These are phyloP conservation scores for Posidonia oceanica DNA, from an alignment of 116 monocot genomes.

Conservation along the genomic window DNA sequence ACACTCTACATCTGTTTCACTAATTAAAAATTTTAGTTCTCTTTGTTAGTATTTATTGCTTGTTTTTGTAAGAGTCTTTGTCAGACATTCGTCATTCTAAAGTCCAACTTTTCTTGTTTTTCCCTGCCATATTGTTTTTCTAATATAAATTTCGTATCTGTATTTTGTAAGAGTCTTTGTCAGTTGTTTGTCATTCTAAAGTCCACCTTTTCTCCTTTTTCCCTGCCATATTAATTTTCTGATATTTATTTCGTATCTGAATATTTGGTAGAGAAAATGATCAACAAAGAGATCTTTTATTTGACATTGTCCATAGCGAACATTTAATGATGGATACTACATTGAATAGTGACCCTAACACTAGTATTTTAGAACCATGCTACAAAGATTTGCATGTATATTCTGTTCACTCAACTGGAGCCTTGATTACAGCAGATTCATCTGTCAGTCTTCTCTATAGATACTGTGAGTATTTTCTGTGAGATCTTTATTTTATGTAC, in stretches of 20 bases:
- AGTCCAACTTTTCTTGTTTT: not conserved
- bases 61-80: no score
- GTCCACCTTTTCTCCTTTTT: not conserved
- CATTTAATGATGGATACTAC: slow-evolving; percentile 56
- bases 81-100: not conserved
- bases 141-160: not conserved
- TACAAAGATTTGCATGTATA: slow-evolving; percentile 26
- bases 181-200: not conserved
- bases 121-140: not conserved
- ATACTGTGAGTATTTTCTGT: slow-evolving; percentile 88
- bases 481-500: no score
- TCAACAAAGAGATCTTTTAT: slow-evolving; percentile 59
- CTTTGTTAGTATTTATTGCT: no score
- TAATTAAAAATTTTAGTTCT: no score
- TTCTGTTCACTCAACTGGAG: slow-evolving; percentile 69
- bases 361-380: slow-evolving; percentile 11
- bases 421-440: slow-evolving; percentile 51
- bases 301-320: slow-evolving; percentile 50
- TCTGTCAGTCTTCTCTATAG: slow-evolving; percentile 48
- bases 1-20: no score
- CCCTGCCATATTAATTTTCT: not conserved
- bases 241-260: not conserved
- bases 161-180: not conserved
- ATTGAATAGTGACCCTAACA: slow-evolving; percentile 39
- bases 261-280: slow-evolving; percentile 47